Conservation (phyloP, 345 rosid genomes). For the Eucalyptus polybractea region DNA sequence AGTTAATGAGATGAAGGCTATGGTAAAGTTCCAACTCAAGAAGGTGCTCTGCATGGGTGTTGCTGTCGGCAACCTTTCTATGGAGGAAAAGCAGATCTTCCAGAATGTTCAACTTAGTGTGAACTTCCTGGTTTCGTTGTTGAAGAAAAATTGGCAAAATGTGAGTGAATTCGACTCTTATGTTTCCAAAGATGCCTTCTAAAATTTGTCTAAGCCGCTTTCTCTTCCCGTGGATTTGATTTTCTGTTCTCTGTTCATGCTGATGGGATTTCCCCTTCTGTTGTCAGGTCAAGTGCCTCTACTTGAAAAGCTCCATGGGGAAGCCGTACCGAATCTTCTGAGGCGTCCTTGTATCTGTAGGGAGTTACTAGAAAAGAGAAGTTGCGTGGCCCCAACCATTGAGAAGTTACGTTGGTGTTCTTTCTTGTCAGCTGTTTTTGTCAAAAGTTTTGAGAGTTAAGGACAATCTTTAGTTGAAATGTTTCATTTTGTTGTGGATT, state of each 20-base stretch:
- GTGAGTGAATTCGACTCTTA: conserved; percentile 16
- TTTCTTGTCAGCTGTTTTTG: not conserved
- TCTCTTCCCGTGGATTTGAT: not conserved
- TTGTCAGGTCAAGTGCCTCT: conserved; percentile 60
- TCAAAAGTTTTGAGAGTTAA: not conserved
- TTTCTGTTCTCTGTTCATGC: not conserved
- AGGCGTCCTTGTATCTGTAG: not conserved
- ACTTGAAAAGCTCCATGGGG: conserved; percentile 76
- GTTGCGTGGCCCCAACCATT: not conserved
- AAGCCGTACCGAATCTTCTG: conserved; percentile 50
- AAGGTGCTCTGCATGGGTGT: conserved; percentile 87
- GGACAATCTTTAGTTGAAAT: not conserved
- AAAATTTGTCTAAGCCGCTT: not conserved
- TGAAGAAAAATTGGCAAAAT: conserved; percentile 84
- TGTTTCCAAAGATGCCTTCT: not conserved
- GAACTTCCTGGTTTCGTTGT: conserved; percentile 64
- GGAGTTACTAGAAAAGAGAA: not conserved
- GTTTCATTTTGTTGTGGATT: not conserved
- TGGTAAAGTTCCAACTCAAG: conserved; percentile 70
- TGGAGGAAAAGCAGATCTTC: conserved; percentile 82
- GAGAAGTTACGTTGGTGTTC: not conserved
- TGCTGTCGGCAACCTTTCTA: conserved; percentile 52
- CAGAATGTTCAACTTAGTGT: conserved; percentile 79
- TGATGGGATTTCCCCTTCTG: not conserved
- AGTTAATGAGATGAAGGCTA: conserved; percentile 74